Evolutionary conservation across 768 basidiomycete genomes (phyloP), one percentile per base, ranked within the genome.

Genomic region (Russula olivacea): DNA sequence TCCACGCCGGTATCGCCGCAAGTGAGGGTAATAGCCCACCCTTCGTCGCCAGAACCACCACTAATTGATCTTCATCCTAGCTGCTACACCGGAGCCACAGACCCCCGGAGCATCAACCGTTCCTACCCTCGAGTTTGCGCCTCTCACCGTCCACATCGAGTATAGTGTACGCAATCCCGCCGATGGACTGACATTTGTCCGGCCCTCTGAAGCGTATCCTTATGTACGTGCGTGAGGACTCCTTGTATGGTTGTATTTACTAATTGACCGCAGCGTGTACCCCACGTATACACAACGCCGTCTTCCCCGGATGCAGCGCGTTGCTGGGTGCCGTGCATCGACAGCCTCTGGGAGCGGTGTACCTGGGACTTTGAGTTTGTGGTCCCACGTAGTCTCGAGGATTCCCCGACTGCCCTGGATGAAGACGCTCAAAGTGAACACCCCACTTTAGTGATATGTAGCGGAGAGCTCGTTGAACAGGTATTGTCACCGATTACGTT

Each of bases 341-440:
- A 99, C 73, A 91, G 85, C 69, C 75, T 93, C 23, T 96, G 93
- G 91, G 95, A 97, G 74, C 88, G 92, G 69, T 97, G 91, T 69
- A 95, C 96, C 8, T 99, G 97, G 97, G 97, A 99, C 70, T 89
- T 98, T 61, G 93, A 98, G 74, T 92, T 97, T 73, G 85, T 97
- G 55, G 95, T 97, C 38, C 94, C 95, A 55, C 80, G 87, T 67
- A 87, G 85, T 70, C 76, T 91, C 15, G 87, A 92, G 71, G 89
- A 89, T 51, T 51, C 76, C 72, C 78, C 82, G 11, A 80, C 79
- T 25, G 71, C 59, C 71, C 69, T 64, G 54, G 77, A 74, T 40
- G 81, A 71, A 32, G 87, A 86, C 55, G 74, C 74, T 10, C 78
- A 76, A 28, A 86, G 84, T 55, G 80, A 85, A 28, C 82, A 76